A percentile compares a stretch with the other conserved stretches of the same genome.
phyloP scores from a whole-genome alignment of 768 basidiomycete species.

The Cyclocybe cylindracea region DNA sequence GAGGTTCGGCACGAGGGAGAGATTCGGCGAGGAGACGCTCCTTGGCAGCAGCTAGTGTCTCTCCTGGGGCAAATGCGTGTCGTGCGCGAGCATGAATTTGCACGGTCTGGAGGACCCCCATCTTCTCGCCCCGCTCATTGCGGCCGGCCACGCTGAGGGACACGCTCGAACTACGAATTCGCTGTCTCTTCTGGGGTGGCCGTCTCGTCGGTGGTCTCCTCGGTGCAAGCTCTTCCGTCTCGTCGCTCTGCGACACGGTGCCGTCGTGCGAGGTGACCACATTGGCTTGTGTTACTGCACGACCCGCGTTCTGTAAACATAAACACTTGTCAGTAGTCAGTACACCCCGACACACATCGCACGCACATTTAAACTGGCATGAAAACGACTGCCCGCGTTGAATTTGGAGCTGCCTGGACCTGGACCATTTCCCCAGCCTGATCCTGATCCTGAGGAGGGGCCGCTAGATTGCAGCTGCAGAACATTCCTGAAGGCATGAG shows the following conservation, averaged over 20 bases:
- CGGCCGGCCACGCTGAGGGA: conserved; percentile 46
- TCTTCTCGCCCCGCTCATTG: conserved; percentile 39
- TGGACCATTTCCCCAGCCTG: conserved; percentile 53
- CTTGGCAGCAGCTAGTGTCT: conserved; percentile 19
- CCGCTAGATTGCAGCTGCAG: conserved; percentile 63
- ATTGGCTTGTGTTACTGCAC: conserved; percentile 75
- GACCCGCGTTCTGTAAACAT: conserved; percentile 56
- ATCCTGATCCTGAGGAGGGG: conserved; percentile 45
- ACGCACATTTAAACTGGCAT: conserved; percentile 63
- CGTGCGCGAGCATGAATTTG: conserved; percentile 63
- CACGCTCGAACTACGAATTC: conserved; percentile 62
- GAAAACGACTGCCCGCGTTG: conserved; percentile 70
- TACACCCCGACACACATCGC: not conserved
- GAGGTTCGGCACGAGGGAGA: conserved; percentile 10
- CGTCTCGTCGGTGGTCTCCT: conserved; percentile 27
- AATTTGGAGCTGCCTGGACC: conserved; percentile 76
- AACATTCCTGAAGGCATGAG: conserved; percentile 73
- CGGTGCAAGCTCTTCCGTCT: conserved; percentile 49
- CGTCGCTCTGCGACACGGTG: conserved; percentile 50
- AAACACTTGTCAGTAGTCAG: conserved; percentile 1
- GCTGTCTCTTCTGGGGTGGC: conserved; percentile 33
- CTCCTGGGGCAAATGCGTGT: conserved; percentile 51
- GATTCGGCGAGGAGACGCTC: conserved; percentile 17
- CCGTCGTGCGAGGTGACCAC: conserved; percentile 57
- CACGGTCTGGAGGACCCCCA: conserved; percentile 64